Evolutionary conservation across 208 protist species (phyloP).

Genomic region (Lotmaria passim): DNA sequence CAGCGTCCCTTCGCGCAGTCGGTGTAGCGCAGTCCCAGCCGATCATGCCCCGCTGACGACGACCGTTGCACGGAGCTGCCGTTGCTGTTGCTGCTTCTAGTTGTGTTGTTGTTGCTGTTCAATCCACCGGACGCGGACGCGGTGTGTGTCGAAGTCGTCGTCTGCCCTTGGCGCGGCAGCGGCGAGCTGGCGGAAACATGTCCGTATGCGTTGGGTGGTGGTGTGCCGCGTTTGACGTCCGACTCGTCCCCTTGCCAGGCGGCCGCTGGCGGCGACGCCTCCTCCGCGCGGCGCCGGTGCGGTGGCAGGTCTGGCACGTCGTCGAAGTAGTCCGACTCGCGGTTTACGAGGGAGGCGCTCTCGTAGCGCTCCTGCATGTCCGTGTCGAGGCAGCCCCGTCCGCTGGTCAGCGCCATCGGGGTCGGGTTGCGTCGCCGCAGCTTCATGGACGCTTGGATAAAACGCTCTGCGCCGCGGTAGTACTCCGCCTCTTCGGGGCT

Average conservation of each 20-base stretch:
- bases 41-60: neutral
- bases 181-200: conserved; percentile 5
- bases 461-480: conserved; percentile 26
- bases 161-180: conserved; percentile 13
- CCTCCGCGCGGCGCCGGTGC: conserved; percentile 8
- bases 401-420: conserved; percentile 8
- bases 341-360: conserved; percentile 22
- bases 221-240: neutral
- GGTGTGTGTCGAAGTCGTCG: conserved; percentile 8
- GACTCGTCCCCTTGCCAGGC: neutral
- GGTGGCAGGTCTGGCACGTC: conserved; percentile 20
- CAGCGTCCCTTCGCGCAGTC: conserved; percentile 49
- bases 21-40: conserved; percentile 21
- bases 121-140: neutral
- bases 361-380: conserved; percentile 10
- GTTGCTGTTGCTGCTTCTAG: neutral
- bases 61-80: neutral
- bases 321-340: conserved; percentile 31
- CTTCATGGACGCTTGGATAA: conserved; percentile 20
- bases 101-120: neutral
- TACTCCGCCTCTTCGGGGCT: conserved; percentile 34
- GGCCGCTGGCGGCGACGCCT: neutral
- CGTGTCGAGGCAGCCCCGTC: neutral
- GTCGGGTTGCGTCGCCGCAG: conserved; percentile 25
- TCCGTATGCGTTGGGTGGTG: neutral